Base-by-base conservation (phyloP, 2,329 filamentous ascomycete species). In the Fusarium protoensiforme region DNA sequence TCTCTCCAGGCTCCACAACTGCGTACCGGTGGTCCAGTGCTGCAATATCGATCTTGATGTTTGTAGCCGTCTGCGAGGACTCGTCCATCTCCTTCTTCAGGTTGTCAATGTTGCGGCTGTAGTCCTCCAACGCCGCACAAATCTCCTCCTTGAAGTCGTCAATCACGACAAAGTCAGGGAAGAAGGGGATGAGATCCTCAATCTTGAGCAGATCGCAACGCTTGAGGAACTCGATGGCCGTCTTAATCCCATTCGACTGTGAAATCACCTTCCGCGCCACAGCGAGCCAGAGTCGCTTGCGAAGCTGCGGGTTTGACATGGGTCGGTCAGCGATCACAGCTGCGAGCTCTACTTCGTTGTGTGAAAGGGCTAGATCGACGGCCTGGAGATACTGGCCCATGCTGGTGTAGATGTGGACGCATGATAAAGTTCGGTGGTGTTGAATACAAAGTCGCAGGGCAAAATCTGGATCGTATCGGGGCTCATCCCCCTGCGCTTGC, bases 101-200 rank as follows among this genome's bases (percentile, higher is more conserved):
- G 2, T 87, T 87, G 78, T 98, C 96, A 75, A 99, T 99, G 75
- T 94, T 94, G 39, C 94, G 92, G 54, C 92, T 93, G 84, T 99
- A 99, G 72, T 97, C 94, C 82, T 99, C 96, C 2, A 99, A 88
- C 1, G 97, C 96, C 0, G 91, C 87, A 84, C 96, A 99, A 39
- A 99, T 98, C 81, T 99, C 96, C 72, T 98, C 95, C 80, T 98
- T 98, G 88, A 99, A 99, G 82, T 98, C 96, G 80, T 99, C 96
- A 71, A 99, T 98, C 60, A 98, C 93, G 27, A 98, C 95, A 80
- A 99, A 99, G 81, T 99, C 96, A 0, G 96, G 96, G 84, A 99
- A 99, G 86, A 99, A 98, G 0, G 96, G 96, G 43, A 99, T 98
- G 33, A 99, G 85, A 78, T 99, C 96, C 84, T 99, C 96, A 72